Base-by-base conservation (phyloP, 805 yeast species). In the Candida loeiensis region DNA sequence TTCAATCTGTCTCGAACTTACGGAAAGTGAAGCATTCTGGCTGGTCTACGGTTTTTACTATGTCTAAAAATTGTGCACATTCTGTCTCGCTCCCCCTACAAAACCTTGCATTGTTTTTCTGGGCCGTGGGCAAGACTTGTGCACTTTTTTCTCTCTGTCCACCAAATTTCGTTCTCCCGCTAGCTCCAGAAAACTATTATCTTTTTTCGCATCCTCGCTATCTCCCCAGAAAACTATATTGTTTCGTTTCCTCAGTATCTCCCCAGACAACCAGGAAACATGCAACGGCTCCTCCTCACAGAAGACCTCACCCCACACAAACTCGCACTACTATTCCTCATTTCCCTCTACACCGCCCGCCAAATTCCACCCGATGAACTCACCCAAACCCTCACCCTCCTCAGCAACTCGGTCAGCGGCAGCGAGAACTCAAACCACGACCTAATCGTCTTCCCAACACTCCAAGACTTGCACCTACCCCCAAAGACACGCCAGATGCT, bases 281-380 rank as follows among this genome's bases (percentile, higher is more conserved):
- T 28, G 31, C 9, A 28, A 28, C 31, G 31, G 39, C 47, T 63
- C 19, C 46, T 63, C 9, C 50, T 64, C 22, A 53, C 69, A 3
- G 73, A 67, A 40, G 71, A 62, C 39, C 44, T 80, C 19, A 73
- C 82, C 4, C 79, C 85, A 1, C 71, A 76, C 41, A 78, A 76
- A 46, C 57, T 81, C 0, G 75, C 80, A 1, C 48, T 79, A 1
- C 49, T 79, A 7, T 57, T 72, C 2, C 50, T 81, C 11, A 64
- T 79, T 4, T 66, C 67, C 12, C 71, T 73, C 0, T 75, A 76
- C 47, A 43, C 50, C 34, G 7, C 25, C 5, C 34, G 44, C 19
- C 28, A 32, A 26, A 37, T 54, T 13, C 46, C 78, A 4, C 74
- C 0, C 17, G 15, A 18, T 9, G 31, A 34, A 11, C 26, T 29